Evolutionary conservation across 1,139 yeast genomes (phyloP).

Genomic region (Hyphopichia pseudoburtonii): DNA sequence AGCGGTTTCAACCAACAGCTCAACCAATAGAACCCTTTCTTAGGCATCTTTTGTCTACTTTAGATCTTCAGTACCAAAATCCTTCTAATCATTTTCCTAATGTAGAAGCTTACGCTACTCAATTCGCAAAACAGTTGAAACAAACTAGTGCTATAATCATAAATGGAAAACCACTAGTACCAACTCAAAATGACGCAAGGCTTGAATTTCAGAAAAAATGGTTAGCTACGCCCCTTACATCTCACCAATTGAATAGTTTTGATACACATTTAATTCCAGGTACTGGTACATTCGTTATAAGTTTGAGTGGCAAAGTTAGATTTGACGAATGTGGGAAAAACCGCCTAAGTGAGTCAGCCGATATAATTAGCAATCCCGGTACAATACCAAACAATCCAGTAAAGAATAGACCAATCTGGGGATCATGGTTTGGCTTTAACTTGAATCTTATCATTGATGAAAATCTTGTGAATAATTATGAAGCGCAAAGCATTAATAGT

Average conservation of each 20-base stretch:
- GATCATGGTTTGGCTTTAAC: slow-evolving; percentile 69
- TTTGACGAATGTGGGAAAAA: slow-evolving; percentile 74
- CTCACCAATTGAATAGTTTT: slow-evolving; percentile 60
- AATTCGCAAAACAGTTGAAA: slow-evolving; percentile 49
- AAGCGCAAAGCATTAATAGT: slow-evolving; percentile 50
- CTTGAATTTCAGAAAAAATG: slow-evolving; percentile 64
- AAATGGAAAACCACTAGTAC: slow-evolving; percentile 62
- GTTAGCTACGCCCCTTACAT: slow-evolving; percentile 60
- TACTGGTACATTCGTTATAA: slow-evolving; percentile 53
- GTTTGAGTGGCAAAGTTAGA: slow-evolving; percentile 62
- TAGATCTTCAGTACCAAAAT: slow-evolving; percentile 34
- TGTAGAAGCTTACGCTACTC: slow-evolving; percentile 53
- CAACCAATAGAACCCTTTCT: slow-evolving; percentile 48
- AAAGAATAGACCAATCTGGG: slow-evolving; percentile 48
- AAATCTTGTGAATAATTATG: slow-evolving; percentile 39
- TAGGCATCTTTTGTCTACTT: slow-evolving; percentile 36
- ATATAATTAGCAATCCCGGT: slow-evolving; percentile 26
- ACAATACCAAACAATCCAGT: slow-evolving; percentile 11
- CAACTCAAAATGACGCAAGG: slow-evolving; percentile 44
- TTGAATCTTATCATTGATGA: slow-evolving; percentile 61
- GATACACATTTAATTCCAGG: slow-evolving; percentile 78
- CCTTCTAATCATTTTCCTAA: slow-evolving; percentile 27
- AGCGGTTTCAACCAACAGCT: slow-evolving; percentile 25
- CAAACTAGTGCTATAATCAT: slow-evolving; percentile 52
- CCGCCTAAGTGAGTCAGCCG: slow-evolving; percentile 61